These are phyloP conservation scores for Jatropha podagrica DNA, from an alignment of 441 rosid species.

Conservation along the genomic window DNA sequence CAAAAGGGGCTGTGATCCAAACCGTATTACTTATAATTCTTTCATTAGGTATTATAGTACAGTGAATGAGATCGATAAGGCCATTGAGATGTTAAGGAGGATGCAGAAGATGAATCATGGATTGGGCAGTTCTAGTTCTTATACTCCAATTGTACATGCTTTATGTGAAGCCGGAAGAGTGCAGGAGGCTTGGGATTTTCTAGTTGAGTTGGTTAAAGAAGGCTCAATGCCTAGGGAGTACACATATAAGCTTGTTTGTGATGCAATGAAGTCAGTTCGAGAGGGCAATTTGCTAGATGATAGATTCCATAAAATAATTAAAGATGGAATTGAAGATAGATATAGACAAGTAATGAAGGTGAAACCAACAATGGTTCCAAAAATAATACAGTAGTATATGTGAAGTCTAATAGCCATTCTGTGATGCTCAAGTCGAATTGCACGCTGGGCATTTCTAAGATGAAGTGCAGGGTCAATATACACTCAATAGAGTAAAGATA, in stretches of 20 bases:
- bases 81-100: slow-evolving; percentile 68
- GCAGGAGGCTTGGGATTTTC: slow-evolving; percentile 55
- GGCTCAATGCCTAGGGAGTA: slow-evolving; percentile 73
- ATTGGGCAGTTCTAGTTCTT: slow-evolving; percentile 47
- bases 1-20: slow-evolving; percentile 64
- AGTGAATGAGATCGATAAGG: slow-evolving; percentile 75
- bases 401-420: background rate
- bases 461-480: background rate
- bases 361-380: slow-evolving; percentile 48
- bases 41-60: slow-evolving; percentile 69
- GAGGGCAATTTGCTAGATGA: slow-evolving; percentile 34
- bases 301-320: slow-evolving; percentile 43
- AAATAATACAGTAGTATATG: slow-evolving; percentile 11
- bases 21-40: slow-evolving; percentile 72
- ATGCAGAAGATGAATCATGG: slow-evolving; percentile 74
- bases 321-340: slow-evolving; percentile 51
- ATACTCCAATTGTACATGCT: slow-evolving; percentile 50
- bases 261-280: slow-evolving; percentile 43
- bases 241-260: slow-evolving; percentile 61
- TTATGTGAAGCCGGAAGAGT: slow-evolving; percentile 64
- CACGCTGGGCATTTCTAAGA: background rate
- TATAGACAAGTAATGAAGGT: slow-evolving; percentile 48
- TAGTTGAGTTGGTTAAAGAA: slow-evolving; percentile 61
- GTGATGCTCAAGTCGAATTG: background rate
- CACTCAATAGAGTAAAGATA: background rate